Evolutionary conservation across 1,284 basidiomycete genomes (phyloP), one percentile per base, ranked within the genome.

Genomic region (Pisolithus thermaeus): DNA sequence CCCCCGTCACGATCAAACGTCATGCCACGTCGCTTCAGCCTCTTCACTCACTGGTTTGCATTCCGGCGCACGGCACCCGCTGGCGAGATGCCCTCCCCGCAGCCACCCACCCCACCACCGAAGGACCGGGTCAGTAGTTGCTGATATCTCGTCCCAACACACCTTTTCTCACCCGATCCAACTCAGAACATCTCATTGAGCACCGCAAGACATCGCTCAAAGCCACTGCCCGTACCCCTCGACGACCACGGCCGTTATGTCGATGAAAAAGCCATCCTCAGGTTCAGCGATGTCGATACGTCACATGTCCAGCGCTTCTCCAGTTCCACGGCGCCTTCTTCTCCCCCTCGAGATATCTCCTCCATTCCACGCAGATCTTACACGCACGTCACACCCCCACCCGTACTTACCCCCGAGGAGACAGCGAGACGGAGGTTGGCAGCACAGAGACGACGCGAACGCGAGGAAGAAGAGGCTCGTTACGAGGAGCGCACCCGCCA

Each of bases 401-500:
- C 49, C 23, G 44, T 23, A 30, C 54, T 59, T 38, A 55, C 58
- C 1, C 76, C 78, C 7, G 70, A 65, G 16, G 78, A 81, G 47
- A 69, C 73, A 22, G 71, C 73, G 23, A 68, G 65, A 18, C 67
- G 70, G 46, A 64, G 73, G 43, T 64, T 68, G 56, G 74, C 74
- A 47, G 59, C 66, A 30, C 70, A 75, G 50, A 63, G 62, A 35
- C 71, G 72, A 52, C 70, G 68, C 23, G 72, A 79, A 55, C 58
- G 62, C 36, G 83, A 83, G 54, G 80, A 82, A 52, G 62, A 69
- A 44, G 67, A 74, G 52, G 75, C 76, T 5, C 40, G 71, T 28
- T 66, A 62, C 50, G 77, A 79, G 57, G 84, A 87, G 56, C 73
- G 65, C 12, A 70, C 74, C 56, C 72, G 75, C 39, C 79, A 81